Evolutionary conservation across 495 filamentous ascomycete genomes (phyloP).

Genomic region (Xylaria scruposa): DNA sequence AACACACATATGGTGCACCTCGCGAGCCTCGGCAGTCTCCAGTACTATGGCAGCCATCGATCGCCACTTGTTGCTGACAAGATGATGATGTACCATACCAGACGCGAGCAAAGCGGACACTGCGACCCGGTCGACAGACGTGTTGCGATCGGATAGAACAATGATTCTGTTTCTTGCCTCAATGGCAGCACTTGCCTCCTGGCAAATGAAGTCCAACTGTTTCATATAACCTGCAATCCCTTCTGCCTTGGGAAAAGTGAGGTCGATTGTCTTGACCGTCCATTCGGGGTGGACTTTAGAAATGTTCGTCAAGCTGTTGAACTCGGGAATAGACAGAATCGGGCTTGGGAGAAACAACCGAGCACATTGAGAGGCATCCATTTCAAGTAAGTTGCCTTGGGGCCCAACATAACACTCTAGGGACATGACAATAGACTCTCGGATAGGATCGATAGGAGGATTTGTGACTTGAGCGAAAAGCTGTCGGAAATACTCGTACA

Average conservation of each 20-base stretch:
- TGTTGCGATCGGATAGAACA: conserved; percentile 89
- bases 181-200: conserved; percentile 84
- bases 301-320: conserved; percentile 87
- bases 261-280: conserved; percentile 93
- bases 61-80: conserved; percentile 96
- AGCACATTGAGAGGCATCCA: conserved; percentile 89
- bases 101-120: conserved; percentile 90
- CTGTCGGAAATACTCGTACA: conserved; percentile 98
- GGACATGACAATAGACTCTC: conserved; percentile 99
- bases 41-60: conserved; percentile 87
- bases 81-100: conserved; percentile 95
- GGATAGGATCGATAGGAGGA: conserved; percentile 96
- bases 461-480: conserved; percentile 99
- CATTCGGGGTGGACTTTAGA: conserved; percentile 76
- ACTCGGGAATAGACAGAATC: conserved; percentile 88
- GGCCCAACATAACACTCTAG: conserved; percentile 97
- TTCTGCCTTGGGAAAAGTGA: conserved; percentile 91
- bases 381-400: conserved; percentile 96
- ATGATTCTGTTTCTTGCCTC: conserved; percentile 85
- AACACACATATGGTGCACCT: conserved; percentile 99
- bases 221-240: conserved; percentile 87
- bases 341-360: conserved; percentile 88
- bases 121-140: conserved; percentile 80
- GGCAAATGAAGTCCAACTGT: conserved; percentile 88
- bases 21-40: conserved; percentile 95